Evolutionary conservation across 75 land plant genomes (phyloP).

Genomic region (Cryptomeria japonica): DNA sequence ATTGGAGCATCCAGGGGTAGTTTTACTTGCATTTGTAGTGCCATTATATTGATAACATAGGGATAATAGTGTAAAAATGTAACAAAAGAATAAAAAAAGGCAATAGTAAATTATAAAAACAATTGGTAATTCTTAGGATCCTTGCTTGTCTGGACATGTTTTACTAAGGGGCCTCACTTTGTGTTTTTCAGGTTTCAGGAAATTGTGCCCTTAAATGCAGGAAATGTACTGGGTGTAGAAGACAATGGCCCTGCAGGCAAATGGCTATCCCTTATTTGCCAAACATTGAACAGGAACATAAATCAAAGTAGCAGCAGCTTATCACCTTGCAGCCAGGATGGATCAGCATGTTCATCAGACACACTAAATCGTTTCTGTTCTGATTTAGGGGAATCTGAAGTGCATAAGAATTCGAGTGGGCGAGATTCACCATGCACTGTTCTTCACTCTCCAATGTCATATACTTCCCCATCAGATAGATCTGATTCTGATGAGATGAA

Average conservation of each 20-base stretch:
- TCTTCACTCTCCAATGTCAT: neutral
- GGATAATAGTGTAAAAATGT: too few relatives aligned
- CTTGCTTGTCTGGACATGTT: too few relatives aligned
- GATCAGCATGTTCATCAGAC: neutral
- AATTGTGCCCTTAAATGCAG: conserved; percentile 62
- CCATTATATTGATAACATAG: too few relatives aligned
- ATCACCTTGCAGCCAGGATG: neutral
- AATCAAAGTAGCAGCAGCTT: neutral
- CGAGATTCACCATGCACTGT: neutral
- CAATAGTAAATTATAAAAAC: too few relatives aligned
- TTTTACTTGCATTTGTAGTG: too few relatives aligned
- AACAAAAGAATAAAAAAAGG: too few relatives aligned
- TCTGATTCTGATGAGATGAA: conserved; percentile 2
- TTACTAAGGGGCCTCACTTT: neutral
- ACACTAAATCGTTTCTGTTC: neutral
- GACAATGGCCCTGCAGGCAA: conserved; percentile 42
- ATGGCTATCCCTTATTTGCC: conserved; percentile 44
- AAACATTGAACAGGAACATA: conserved; percentile 30
- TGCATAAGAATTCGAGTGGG: conserved; percentile 6
- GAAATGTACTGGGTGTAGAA: conserved; percentile 11
- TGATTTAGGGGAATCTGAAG: neutral
- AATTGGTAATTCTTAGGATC: too few relatives aligned
- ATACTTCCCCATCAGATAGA: neutral
- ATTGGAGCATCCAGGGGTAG: too few relatives aligned
- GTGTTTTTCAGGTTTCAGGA: conserved; percentile 51